Percentiles rank a stretch among this genome's conserved stretches.
Evolutionary conservation across 441 rosid genomes (phyloP).

Genomic region (Brassica hybrid): DNA sequence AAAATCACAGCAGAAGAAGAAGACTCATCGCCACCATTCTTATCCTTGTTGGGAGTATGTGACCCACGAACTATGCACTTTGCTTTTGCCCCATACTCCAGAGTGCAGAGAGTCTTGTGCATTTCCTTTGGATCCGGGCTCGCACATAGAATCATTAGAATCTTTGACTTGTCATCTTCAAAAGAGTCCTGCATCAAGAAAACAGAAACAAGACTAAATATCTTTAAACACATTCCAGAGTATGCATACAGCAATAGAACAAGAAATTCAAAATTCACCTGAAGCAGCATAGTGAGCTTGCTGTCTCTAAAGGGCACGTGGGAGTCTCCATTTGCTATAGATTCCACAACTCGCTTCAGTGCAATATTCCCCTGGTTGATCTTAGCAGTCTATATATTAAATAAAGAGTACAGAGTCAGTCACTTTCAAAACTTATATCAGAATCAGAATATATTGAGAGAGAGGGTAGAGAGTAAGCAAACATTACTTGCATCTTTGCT

Average conservation of each 20-base stretch:
- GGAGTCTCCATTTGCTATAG: conserved; percentile 97
- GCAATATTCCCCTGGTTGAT: conserved; percentile 97
- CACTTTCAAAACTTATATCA: neutral
- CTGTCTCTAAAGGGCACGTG: conserved; percentile 99
- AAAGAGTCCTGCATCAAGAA: conserved; percentile 77
- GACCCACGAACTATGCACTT: conserved; percentile 93
- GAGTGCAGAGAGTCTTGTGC: conserved; percentile 92
- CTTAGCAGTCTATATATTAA: conserved; percentile 74
- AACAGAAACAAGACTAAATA: conserved; percentile 19
- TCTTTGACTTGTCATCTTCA: conserved; percentile 95
- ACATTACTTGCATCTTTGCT: conserved; percentile 92
- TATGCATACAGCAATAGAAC: conserved; percentile 1
- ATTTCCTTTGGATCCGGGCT: conserved; percentile 96
- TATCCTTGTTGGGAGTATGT: conserved; percentile 73
- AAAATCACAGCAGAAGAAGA: conserved; percentile 59
- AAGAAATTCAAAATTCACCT: conserved; percentile 51
- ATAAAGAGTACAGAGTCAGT: conserved; percentile 22
- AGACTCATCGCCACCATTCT: conserved; percentile 64
- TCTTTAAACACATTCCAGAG: conserved; percentile 13
- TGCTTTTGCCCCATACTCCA: conserved; percentile 98
- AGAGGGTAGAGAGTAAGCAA: neutral
- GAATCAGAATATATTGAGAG: neutral
- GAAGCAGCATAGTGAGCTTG: conserved; percentile 93
- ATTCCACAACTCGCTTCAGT: conserved; percentile 93
- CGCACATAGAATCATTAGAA: conserved; percentile 92